Base-by-base conservation (phyloP, 257 asterid genomes). In the Prunella vulgaris region DNA sequence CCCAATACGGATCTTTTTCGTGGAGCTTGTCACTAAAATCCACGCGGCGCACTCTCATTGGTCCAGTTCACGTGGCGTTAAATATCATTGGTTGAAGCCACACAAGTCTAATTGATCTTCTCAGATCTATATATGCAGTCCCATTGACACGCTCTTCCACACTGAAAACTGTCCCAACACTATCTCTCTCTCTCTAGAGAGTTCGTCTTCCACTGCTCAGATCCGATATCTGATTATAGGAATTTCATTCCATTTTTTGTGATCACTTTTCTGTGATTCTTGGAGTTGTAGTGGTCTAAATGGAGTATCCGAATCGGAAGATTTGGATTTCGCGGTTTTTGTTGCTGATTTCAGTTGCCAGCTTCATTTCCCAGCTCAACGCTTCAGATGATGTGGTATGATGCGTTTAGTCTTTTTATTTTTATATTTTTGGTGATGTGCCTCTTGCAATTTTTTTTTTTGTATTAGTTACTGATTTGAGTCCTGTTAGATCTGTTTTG, bases 301-400 rank as follows among this genome's bases (percentile, higher is more conserved):
- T 87, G 95, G 90, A 72, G 78, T 77, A 68, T 76, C 76, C 64
- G 82, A 80, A 76, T 57, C 85, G 90, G 78, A 86, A 54, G 83
- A 73, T 80, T 76, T 74, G 84, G 71, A 58, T 74, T 18, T 37
- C 78, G 85, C 90, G 81, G 68, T 82, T 44, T 64, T 54, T 83
- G 78, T 53, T 88, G 60, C 42, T 88, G 60, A 48, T 86, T 14
- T 72, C 87, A 73, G 70, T 82, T 72, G 87, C 83, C 6, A 86
- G 88, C 81, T 83, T 84, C 63, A 64, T 84, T 60, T 79, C 93
- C 71, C 89, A 77, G 84, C 96, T 87, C 22, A 42, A 3, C 69
- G 97, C 97, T 58, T 83, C 96, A 15, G 87, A 84, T 33, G 91
- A 83, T 68, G 86, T 79, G 84, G 98, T 87, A 81, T 35, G 86